Conservation (phyloP, 2,329 filamentous ascomycete species). For the Scleromitrula shiraiana region DNA sequence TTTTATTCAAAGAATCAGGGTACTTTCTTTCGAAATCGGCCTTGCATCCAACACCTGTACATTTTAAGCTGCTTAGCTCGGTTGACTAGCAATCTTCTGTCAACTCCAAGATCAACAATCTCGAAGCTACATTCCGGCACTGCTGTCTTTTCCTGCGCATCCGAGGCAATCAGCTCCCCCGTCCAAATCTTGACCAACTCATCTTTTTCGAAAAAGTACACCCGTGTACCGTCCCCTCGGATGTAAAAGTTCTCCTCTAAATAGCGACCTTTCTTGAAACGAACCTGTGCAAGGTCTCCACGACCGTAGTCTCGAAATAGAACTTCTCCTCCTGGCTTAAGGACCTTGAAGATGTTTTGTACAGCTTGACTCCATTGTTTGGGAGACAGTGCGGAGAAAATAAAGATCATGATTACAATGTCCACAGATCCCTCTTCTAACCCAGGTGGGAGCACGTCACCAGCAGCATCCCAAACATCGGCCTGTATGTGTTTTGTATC, state of each 20-base stretch:
- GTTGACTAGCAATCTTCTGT: conserved; percentile 87
- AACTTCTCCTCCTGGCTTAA: conserved; percentile 89
- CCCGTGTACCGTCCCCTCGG: conserved; percentile 85
- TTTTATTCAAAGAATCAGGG: neutral
- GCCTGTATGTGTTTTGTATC: conserved; percentile 65
- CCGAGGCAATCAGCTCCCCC: conserved; percentile 28
- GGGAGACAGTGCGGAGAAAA: conserved; percentile 87
- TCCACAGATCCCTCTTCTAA: conserved; percentile 76
- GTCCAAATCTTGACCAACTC: conserved; percentile 77
- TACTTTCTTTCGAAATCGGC: conserved; percentile 60
- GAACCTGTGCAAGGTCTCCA: conserved; percentile 90
- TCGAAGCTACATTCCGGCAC: conserved; percentile 45
- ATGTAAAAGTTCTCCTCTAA: conserved; percentile 97
- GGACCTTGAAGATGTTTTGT: conserved; percentile 67
- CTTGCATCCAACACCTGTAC: conserved; percentile 96
- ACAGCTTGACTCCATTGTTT: conserved; percentile 78
- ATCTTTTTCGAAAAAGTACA: conserved; percentile 92
- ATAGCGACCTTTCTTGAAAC: conserved; percentile 92
- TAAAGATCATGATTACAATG: conserved; percentile 90
- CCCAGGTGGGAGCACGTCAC: conserved; percentile 65
- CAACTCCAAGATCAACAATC: conserved; percentile 70
- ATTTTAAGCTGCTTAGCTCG: conserved; percentile 87
- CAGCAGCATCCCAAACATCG: conserved; percentile 89
- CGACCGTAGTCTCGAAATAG: conserved; percentile 95
- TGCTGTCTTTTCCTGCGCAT: conserved; percentile 8